Evolutionary conservation across 139 green algal species (phyloP).

Genomic region (Chlamydomonas sp.): DNA sequence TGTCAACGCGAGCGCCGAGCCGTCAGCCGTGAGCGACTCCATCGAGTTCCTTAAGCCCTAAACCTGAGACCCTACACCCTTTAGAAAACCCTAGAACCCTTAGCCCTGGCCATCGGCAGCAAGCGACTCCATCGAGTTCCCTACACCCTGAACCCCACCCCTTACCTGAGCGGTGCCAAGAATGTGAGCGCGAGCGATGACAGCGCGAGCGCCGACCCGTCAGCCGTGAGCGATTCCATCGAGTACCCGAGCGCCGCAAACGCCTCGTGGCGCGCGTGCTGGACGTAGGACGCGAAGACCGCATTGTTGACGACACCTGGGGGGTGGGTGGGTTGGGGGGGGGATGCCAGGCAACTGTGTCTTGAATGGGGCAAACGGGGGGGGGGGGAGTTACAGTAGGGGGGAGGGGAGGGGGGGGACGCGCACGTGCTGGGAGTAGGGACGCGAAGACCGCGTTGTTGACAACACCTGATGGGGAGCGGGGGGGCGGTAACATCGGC

Average conservation of each 20-base stretch:
- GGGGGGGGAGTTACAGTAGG: too few relatives aligned
- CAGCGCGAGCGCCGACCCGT: not conserved
- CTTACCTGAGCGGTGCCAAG: slow-evolving; percentile 5
- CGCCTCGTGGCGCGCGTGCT: slow-evolving; percentile 1
- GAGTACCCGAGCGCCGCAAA: not conserved
- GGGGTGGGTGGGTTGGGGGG: not conserved
- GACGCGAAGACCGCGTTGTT: slow-evolving; percentile 8
- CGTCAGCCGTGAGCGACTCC: not conserved
- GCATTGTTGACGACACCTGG: slow-evolving; percentile 11
- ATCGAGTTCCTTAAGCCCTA: not conserved
- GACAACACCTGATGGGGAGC: slow-evolving; percentile 11
- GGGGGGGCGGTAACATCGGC: too few relatives aligned
- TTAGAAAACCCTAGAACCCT: too few relatives aligned
- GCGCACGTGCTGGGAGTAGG: not conserved
- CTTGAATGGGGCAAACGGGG: too few relatives aligned
- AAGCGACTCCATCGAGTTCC: too few relatives aligned
- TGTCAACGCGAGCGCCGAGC: not conserved
- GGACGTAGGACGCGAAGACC: slow-evolving; percentile 7
- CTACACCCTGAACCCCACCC: too few relatives aligned
- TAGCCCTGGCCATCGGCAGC: too few relatives aligned
- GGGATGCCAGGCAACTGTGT: too few relatives aligned
- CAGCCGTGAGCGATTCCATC: not conserved
- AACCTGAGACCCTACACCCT: too few relatives aligned
- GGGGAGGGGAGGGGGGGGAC: too few relatives aligned
- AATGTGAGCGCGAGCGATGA: not conserved